Conservation (phyloP, 139 green algal species). For the Volvox reticuliferus region DNA sequence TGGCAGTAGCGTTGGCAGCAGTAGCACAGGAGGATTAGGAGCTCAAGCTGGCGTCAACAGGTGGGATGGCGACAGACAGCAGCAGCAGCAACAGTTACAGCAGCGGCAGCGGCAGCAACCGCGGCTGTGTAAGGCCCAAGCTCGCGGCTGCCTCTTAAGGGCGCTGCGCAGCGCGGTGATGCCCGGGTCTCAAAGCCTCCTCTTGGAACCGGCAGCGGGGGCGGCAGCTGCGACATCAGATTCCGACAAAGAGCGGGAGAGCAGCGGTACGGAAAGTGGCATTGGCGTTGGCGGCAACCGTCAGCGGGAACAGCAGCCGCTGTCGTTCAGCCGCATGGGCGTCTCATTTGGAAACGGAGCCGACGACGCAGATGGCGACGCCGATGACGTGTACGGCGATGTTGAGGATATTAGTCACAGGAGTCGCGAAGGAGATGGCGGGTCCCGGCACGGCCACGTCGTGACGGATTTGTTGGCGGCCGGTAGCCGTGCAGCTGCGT, state of each 20-base stretch:
- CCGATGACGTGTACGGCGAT: neutral
- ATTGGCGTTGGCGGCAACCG: neutral
- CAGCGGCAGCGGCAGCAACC: neutral
- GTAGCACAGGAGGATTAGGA: too few species aligned
- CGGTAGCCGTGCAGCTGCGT: neutral
- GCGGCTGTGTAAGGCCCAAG: neutral
- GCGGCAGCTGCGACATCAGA: neutral
- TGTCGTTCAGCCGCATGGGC: slow-evolving; percentile 5
- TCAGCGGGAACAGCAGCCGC: neutral
- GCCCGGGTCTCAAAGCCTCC: neutral
- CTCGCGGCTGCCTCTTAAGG: neutral
- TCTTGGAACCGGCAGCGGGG: neutral
- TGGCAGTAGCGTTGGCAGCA: neutral
- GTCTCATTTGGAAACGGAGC: neutral
- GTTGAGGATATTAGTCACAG: neutral
- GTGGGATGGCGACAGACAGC: neutral
- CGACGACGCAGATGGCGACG: neutral
- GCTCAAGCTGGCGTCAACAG: too few species aligned
- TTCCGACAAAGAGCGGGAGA: neutral
- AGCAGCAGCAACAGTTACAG: too few species aligned
- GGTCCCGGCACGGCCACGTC: neutral
- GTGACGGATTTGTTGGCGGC: neutral
- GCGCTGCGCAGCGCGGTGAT: neutral
- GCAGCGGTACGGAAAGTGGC: neutral
- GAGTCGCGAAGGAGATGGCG: neutral